Percentiles rank a stretch among this genome's conserved stretches.
phyloP scores from a whole-genome alignment of 129 eudicot species.

The Daucus carota region DNA sequence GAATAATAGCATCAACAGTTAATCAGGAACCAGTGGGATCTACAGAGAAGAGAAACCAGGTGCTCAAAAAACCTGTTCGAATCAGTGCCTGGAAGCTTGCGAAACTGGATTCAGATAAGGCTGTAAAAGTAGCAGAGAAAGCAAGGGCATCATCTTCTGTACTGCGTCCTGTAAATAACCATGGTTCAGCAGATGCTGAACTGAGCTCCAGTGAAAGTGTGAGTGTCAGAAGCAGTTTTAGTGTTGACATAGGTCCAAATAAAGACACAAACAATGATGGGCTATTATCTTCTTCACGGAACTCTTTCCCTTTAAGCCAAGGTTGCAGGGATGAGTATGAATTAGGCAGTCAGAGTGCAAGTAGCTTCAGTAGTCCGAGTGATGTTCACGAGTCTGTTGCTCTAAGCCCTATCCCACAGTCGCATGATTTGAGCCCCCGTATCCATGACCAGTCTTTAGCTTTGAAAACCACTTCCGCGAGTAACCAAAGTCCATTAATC shows the following conservation, averaged over 20 bases:
- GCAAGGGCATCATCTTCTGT: conserved; percentile 95
- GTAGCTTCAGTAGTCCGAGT: conserved; percentile 81
- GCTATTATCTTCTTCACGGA: conserved; percentile 33
- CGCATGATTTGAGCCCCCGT: conserved; percentile 10
- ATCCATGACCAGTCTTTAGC: conserved; percentile 16
- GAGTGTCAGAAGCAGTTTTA: conserved; percentile 71
- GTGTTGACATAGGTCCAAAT: conserved; percentile 41
- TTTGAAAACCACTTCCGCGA: conserved; percentile 7
- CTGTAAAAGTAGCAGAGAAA: conserved; percentile 72
- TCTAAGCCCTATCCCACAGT: conserved; percentile 52
- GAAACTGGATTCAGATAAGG: conserved; percentile 71
- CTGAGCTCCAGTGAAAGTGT: conserved; percentile 59
- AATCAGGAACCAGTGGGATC: conserved; percentile 64
- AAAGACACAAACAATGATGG: conserved; percentile 31
- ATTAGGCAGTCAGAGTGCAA: conserved; percentile 58
- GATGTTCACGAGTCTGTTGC: conserved; percentile 64
- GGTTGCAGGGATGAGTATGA: conserved; percentile 77
- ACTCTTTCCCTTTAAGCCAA: conserved; percentile 59
- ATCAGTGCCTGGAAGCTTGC: conserved; percentile 96
- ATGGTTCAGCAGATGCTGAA: conserved; percentile 38
- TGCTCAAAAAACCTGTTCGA: conserved; percentile 53
- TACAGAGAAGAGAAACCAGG: conserved; percentile 34
- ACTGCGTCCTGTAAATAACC: conserved; percentile 52
- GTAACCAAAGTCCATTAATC: conserved; percentile 8
- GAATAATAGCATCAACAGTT: conserved; percentile 71